A percentile compares a stretch with the other conserved stretches of the same genome.
phyloP scores from a whole-genome alignment of 2,329 filamentous ascomycete species.

The Colletotrichum abscissum region DNA sequence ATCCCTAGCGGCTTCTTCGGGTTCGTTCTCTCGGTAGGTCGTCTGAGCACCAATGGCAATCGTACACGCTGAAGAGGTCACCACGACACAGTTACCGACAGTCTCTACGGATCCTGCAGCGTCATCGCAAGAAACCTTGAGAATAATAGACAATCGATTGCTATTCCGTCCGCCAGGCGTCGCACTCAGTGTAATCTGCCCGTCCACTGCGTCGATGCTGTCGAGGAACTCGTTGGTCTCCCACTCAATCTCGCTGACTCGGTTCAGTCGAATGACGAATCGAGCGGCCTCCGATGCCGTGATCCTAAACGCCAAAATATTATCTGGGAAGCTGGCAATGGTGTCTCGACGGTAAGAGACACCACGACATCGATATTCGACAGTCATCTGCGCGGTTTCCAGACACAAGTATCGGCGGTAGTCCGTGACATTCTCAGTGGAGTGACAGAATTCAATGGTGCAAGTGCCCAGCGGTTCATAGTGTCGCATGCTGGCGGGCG shows the following conservation, averaged over 20 bases:
- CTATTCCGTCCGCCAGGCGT: constrained; percentile 49
- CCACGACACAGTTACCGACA: constrained; percentile 48
- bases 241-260: constrained; percentile 53
- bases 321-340: constrained; percentile 40
- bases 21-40: constrained; percentile 47
- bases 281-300: constrained; percentile 33
- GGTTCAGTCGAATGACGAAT: constrained; percentile 45
- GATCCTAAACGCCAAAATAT: constrained; percentile 38
- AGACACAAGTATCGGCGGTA: constrained; percentile 37
- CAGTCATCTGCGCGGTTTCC: constrained; percentile 14
- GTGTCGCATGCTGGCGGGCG: constrained; percentile 56
- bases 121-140: constrained; percentile 43
- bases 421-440: constrained; percentile 23
- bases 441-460: constrained; percentile 53
- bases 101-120: constrained; percentile 42
- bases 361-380: constrained; percentile 31
- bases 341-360: constrained; percentile 39
- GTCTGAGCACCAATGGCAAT: constrained; percentile 53
- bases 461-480: constrained; percentile 55
- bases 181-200: constrained; percentile 48
- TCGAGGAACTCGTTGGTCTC: constrained; percentile 58
- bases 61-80: constrained; percentile 48
- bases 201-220: constrained; percentile 41
- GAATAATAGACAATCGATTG: constrained; percentile 46
- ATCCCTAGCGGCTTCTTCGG: constrained; percentile 40